Evolutionary conservation across 352 stramenopile species (phyloP).

Genomic region (Peronospora tabacina): DNA sequence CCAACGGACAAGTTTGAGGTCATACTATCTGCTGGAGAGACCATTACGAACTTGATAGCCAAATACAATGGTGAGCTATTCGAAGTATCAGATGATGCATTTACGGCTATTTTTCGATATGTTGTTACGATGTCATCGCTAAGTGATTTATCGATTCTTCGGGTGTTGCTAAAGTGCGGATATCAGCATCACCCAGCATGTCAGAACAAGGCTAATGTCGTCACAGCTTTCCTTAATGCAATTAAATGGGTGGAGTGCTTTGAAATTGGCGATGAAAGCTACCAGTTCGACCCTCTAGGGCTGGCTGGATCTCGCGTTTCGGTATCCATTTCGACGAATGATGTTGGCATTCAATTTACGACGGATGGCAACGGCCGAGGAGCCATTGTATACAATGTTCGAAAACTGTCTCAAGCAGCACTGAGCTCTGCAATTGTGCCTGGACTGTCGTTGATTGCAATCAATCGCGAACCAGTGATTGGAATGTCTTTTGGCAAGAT

Average conservation of each 20-base stretch:
- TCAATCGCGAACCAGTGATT: slow-evolving; percentile 79
- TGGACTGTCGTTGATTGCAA: slow-evolving; percentile 67
- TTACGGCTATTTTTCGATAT: slow-evolving; percentile 64
- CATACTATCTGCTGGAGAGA: slow-evolving; percentile 46
- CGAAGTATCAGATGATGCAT: slow-evolving; percentile 47
- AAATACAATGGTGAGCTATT: slow-evolving; percentile 48
- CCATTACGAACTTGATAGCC: slow-evolving; percentile 44
- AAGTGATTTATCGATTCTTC: slow-evolving; percentile 45
- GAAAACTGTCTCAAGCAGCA: slow-evolving; percentile 75
- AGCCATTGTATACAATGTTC: slow-evolving; percentile 65
- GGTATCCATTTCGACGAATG: slow-evolving; percentile 75
- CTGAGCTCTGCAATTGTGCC: slow-evolving; percentile 60
- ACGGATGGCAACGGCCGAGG: slow-evolving; percentile 70
- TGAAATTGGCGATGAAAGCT: slow-evolving; percentile 31
- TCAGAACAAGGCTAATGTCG: slow-evolving; percentile 49
- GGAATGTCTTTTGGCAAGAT: slow-evolving; percentile 78
- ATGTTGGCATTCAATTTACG: slow-evolving; percentile 79
- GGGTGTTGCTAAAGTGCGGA: slow-evolving; percentile 46
- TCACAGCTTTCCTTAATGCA: slow-evolving; percentile 63
- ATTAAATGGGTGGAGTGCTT: slow-evolving; percentile 74
- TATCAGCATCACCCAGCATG: slow-evolving; percentile 66
- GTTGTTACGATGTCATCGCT: slow-evolving; percentile 57
- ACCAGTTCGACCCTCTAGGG: slow-evolving; percentile 36
- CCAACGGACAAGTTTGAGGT: slow-evolving; percentile 80
- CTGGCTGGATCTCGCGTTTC: slow-evolving; percentile 50